A percentile compares a stretch with the other conserved stretches of the same genome.
phyloP scores from a whole-genome alignment of 495 filamentous ascomycete species.

The Penicillium egyptiacum region DNA sequence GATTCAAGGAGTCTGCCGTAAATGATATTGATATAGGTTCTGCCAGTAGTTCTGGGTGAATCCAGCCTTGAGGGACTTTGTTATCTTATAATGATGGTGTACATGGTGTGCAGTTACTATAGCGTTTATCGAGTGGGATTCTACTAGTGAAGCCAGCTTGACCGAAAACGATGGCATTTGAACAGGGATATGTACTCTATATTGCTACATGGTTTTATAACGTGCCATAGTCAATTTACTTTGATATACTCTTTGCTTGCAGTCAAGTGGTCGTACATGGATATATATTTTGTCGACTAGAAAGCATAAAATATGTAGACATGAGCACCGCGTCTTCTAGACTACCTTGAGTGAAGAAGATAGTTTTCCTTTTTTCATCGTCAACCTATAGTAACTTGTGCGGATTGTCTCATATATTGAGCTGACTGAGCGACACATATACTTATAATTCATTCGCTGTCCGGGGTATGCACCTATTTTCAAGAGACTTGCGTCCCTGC shows the following conservation, averaged over 20 bases:
- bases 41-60: neutral
- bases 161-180: neutral
- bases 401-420: neutral
- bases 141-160: neutral
- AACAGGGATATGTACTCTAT: neutral
- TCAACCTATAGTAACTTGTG: neutral
- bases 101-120: neutral
- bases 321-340: neutral
- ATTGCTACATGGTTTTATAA: neutral
- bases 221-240: neutral
- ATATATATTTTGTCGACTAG: neutral
- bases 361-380: neutral
- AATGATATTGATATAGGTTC: neutral
- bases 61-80: neutral
- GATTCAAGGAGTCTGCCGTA: neutral
- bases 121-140: neutral
- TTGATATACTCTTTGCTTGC: neutral
- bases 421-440: neutral
- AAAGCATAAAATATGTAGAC: neutral
- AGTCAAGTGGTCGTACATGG: neutral
- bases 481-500: neutral
- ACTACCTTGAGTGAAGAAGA: neutral
- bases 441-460: neutral
- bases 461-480: neutral
- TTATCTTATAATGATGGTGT: neutral